Evolutionary conservation across 2,329 filamentous ascomycete genomes (phyloP).

Genomic region (Colletotrichum lini): DNA sequence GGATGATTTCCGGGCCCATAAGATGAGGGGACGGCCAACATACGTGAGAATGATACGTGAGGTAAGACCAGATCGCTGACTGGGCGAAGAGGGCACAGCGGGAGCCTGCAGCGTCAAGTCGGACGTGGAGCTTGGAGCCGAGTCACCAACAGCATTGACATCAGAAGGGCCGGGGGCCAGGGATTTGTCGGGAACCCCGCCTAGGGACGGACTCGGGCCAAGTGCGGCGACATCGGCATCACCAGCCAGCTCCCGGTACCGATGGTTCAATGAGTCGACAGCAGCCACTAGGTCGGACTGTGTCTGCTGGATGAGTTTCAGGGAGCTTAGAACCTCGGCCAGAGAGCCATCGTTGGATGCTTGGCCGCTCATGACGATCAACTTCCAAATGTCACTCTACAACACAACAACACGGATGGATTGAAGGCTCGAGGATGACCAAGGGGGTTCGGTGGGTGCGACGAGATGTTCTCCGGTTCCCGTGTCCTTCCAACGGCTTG

Average conservation of each 20-base stretch:
- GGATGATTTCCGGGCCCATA: no score
- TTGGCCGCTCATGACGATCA: conserved; percentile 30
- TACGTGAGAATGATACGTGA: conserved; percentile 71
- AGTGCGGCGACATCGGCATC: conserved; percentile 24
- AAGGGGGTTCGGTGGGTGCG: background rate
- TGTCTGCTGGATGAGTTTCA: conserved; percentile 56
- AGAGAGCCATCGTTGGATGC: conserved; percentile 46
- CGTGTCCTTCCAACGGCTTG: background rate
- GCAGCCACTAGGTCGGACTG: conserved; percentile 59
- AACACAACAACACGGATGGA: background rate
- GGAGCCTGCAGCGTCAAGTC: conserved; percentile 45
- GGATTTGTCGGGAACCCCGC: conserved; percentile 5
- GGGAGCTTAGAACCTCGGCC: conserved; percentile 51
- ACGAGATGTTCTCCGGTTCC: background rate
- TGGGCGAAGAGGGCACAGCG: conserved; percentile 47
- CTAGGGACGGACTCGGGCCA: conserved; percentile 20
- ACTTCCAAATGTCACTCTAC: conserved; percentile 15
- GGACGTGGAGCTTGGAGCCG: conserved; percentile 19
- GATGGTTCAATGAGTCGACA: conserved; percentile 56
- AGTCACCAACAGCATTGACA: conserved; percentile 10
- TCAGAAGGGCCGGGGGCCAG: conserved; percentile 40
- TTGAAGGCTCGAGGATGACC: background rate
- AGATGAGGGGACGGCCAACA: conserved; percentile 35
- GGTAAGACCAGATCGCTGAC: conserved; percentile 62
- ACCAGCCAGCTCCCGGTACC: conserved; percentile 38